Percentiles rank a stretch among this genome's conserved stretches.
phyloP scores from a whole-genome alignment of 176 grass and related monocot genomes.

The Poa pratensis region DNA sequence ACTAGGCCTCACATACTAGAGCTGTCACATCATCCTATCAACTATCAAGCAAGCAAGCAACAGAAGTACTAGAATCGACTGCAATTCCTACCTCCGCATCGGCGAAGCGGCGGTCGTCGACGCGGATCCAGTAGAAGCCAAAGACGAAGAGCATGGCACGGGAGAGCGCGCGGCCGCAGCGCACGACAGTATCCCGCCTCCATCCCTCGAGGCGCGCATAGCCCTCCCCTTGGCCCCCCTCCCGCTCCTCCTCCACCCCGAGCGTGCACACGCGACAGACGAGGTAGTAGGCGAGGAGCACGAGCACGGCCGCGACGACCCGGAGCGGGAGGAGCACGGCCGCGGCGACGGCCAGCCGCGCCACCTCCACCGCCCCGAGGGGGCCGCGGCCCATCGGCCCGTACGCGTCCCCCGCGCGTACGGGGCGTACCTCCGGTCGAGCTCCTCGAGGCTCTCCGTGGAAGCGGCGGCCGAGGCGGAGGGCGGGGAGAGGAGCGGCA shows the following conservation, averaged over 20 bases:
- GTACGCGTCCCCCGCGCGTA: constrained; percentile 71
- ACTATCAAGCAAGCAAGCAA: no score
- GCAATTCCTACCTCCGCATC: constrained; percentile 41
- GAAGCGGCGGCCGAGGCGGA: not conserved
- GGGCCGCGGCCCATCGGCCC: constrained; percentile 77
- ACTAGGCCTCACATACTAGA: no score
- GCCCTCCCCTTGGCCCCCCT: constrained; percentile 59
- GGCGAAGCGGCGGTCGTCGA: constrained; percentile 42
- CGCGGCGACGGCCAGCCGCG: constrained; percentile 45
- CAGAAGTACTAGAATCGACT: not conserved
- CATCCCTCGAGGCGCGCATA: constrained; percentile 62
- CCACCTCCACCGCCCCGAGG: constrained; percentile 41
- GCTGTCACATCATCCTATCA: no score
- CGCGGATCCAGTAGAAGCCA: constrained; percentile 89
- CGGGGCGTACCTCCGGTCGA: constrained; percentile 79
- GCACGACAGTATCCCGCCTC: constrained; percentile 58
- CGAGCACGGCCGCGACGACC: constrained; percentile 49
- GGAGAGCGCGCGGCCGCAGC: constrained; percentile 57
- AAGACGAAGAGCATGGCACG: constrained; percentile 87
- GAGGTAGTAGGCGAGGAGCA: constrained; percentile 74
- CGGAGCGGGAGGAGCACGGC: constrained; percentile 67
- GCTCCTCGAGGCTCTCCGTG: constrained; percentile 52
- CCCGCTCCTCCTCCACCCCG: constrained; percentile 49
- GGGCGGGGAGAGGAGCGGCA: constrained; percentile 49
- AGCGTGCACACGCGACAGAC: constrained; percentile 82